Evolutionary conservation across 331 rosid genomes (phyloP), one percentile per base, ranked within the genome.

Genomic region (Erythrophleum ivorense): DNA sequence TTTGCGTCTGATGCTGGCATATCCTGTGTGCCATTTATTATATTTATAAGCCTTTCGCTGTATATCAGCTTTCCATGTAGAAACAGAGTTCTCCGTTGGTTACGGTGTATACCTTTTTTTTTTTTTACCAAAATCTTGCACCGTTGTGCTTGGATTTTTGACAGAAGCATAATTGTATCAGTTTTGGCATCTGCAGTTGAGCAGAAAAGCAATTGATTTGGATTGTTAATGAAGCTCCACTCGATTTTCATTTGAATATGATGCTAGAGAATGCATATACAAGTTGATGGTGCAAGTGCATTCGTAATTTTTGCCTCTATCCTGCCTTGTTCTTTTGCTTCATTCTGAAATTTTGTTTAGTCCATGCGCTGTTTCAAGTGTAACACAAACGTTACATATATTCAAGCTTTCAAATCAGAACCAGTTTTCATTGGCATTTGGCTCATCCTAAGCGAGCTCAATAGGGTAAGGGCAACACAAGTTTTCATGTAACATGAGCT

Each of bases 181-280:
- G 67, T 11, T 59, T 58, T 62, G 67, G 36, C 41, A 19, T 21
- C 63, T 10, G 41, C 41, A 21, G 31, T 29, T 40, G 49, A 66
- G 71, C 49, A 34, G 71, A 64, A 64, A 64, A 34, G 71, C 71
- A 34, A 36, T 15, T 64, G 71, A 24, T 15, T 65, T 65, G 19
- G 19, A 19, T 9, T 16, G 0, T 24, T 59, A 0, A 1, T 36
- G 43, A 2, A 8, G 71, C 41, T 14, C 9, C 9, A 54, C 10
- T 14, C 40, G 31, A 7, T 65, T 5, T 57, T 36, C 29, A 36
- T 2, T 14, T 6, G 49, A 36, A 15, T 36, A 65, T 16, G 49
- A 65, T 38, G 49, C 29, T 15, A 9, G 49, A 65, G 29, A 6
- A 7, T 38, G 2, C 40, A 24, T 29, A 55, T 55, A 55, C 16